Evolutionary conservation across 345 rosid species (phyloP).

Genomic region (Boechera divaricarpa): DNA sequence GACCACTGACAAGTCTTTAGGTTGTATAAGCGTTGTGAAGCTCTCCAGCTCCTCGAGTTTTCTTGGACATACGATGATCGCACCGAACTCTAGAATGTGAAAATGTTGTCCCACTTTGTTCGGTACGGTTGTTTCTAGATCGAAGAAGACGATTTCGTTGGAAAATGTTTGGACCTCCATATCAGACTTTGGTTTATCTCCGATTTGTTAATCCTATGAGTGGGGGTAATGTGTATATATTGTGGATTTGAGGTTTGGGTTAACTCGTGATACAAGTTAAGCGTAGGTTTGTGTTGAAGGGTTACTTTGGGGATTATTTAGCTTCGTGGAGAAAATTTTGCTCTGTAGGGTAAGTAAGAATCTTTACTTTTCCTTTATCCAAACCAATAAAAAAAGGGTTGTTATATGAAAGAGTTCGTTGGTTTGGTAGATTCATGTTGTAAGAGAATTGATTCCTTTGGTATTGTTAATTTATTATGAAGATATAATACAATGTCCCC

Average conservation of each 20-base stretch:
- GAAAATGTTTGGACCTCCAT: slow-evolving; percentile 40
- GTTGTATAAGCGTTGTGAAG: slow-evolving; percentile 73
- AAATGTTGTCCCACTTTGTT: slow-evolving; percentile 62
- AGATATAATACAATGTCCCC: not conserved
- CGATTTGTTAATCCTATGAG: not conserved
- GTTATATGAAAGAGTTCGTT: slow-evolving; percentile 5
- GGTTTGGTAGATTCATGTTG: slow-evolving; percentile 35
- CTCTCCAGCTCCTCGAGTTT: slow-evolving; percentile 73
- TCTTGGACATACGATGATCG: slow-evolving; percentile 73
- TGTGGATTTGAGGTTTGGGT: slow-evolving; percentile 49
- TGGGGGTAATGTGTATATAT: slow-evolving; percentile 41
- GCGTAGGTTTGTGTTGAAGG: slow-evolving; percentile 51
- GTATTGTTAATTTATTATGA: no score
- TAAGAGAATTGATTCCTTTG: slow-evolving; percentile 32
- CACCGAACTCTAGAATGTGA: slow-evolving; percentile 82
- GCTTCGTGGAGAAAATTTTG: slow-evolving; percentile 41
- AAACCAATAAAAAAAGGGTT: slow-evolving; percentile 27
- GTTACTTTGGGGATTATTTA: slow-evolving; percentile 44
- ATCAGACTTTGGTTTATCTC: not conserved
- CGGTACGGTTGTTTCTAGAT: slow-evolving; percentile 87
- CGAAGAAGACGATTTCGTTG: slow-evolving; percentile 74
- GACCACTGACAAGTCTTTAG: slow-evolving; percentile 63
- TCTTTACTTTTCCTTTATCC: slow-evolving; percentile 39
- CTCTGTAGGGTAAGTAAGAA: slow-evolving; percentile 43
- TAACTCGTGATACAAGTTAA: slow-evolving; percentile 46